These are phyloP conservation scores for Nothophoma quercina DNA, from an alignment of 2,329 filamentous ascomycete species.

Conservation along the genomic window DNA sequence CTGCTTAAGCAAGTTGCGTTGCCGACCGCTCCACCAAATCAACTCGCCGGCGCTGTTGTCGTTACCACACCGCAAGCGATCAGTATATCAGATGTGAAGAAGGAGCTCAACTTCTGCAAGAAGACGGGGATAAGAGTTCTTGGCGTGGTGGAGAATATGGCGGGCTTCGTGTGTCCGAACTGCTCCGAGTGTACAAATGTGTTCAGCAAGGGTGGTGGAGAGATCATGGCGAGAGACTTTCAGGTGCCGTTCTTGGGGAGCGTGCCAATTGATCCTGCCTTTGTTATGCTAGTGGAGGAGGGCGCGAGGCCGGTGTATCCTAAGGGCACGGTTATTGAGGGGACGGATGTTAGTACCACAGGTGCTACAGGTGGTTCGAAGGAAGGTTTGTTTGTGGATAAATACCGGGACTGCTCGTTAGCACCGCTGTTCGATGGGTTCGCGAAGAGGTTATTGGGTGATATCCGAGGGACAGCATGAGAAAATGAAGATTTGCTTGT, in stretches of 20 bases:
- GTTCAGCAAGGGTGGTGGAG: slow-evolving; percentile 89
- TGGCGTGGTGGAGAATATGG: slow-evolving; percentile 97
- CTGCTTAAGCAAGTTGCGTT: slow-evolving; percentile 60
- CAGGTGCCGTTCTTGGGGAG: slow-evolving; percentile 82
- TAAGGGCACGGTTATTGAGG: slow-evolving; percentile 63
- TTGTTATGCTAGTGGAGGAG: slow-evolving; percentile 86
- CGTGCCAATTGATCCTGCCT: slow-evolving; percentile 92
- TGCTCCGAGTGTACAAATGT: slow-evolving; percentile 88
- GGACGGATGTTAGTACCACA: slow-evolving; percentile 39
- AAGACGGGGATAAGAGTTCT: slow-evolving; percentile 83
- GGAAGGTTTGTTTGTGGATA: slow-evolving; percentile 66
- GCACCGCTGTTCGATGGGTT: slow-evolving; percentile 73
- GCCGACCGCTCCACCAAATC: slow-evolving; percentile 55
- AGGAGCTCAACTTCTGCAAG: slow-evolving; percentile 90
- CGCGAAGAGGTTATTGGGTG: slow-evolving; percentile 60
- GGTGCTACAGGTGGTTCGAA: slow-evolving; percentile 30
- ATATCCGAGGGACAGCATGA: slow-evolving; percentile 31
- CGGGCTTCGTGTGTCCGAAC: slow-evolving; percentile 81
- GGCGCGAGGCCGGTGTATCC: slow-evolving; percentile 72
- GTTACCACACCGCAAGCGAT: slow-evolving; percentile 97
- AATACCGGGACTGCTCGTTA: slow-evolving; percentile 76
- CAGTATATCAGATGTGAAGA: slow-evolving; percentile 89
- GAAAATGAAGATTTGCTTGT: neutral
- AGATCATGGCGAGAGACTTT: slow-evolving; percentile 88
- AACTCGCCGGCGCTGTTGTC: slow-evolving; percentile 86